Evolutionary conservation across 108 stramenopile species (phyloP), one percentile per base, ranked within the genome.

Genomic region (Fistulifera pelliculosa): DNA sequence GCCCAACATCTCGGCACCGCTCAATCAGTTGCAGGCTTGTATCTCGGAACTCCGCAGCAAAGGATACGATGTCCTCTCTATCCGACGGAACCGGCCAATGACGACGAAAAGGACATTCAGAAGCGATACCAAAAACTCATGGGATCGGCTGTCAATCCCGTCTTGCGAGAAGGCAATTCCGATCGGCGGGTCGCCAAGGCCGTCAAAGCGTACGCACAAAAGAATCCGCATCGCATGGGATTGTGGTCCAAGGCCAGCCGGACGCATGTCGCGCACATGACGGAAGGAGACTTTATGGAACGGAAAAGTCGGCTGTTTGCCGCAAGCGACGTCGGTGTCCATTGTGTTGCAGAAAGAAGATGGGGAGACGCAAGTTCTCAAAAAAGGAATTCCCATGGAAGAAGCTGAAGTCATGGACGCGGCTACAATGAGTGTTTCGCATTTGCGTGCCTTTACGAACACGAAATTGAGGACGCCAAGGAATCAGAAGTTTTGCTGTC

Each of bases 161-260:
- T 95, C 24, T 69, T 95, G 50, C 73, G 94, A 8, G 94, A 95
- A 47, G 94, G 94, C 11, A 95, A 95, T 66, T 81, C 79, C 27
- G 94, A 95, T 71, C 77, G 94, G 13, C 75, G 94, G 6, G 94
- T 93, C 1, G 94, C 94, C 6, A 64, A 74, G 22, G 89, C 94
- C 23, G 94, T 95, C 60, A 95, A 95, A 74, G 77, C 75, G 6
- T 95, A 93, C 65, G 94, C 94, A 16, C 80, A 87, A 70, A 92
- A 90, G 80, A 95, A 95, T 65, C 94, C 94, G 18, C 90, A 93
- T 68, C 88, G 82, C 47, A 85, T 95, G 91, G 91, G 89, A 8
- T 73, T 81, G 61, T 95, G 94, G 94, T 69, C 65, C 48, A 80
- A 75, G 68, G 87, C 83, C 41, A 63, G 59, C 24, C 65, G 87